Evolutionary conservation across 805 yeast species (phyloP).

Genomic region (Wickerhamiella brachini): DNA sequence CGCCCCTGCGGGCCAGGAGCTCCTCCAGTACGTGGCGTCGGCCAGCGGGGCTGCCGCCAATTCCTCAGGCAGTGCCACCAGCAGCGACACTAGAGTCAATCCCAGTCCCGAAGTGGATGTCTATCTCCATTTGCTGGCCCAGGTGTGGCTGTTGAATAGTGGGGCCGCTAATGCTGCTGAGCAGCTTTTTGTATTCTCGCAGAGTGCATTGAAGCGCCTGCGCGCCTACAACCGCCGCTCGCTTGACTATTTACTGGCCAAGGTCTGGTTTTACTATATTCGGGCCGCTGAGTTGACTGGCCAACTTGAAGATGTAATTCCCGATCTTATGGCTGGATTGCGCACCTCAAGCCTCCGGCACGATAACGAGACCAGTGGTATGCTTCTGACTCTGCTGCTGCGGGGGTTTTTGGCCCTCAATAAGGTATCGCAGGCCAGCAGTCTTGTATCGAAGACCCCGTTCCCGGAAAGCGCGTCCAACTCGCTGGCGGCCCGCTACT

Average conservation of each 20-base stretch:
- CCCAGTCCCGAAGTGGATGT: constrained; percentile 59
- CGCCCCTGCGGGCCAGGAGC: constrained; percentile 28
- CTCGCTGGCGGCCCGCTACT: constrained; percentile 82
- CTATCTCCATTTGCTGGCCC: constrained; percentile 65
- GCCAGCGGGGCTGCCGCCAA: constrained; percentile 16
- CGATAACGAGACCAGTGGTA: constrained; percentile 83
- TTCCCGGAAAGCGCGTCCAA: constrained; percentile 79
- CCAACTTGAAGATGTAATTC: constrained; percentile 45
- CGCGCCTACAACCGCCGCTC: constrained; percentile 61
- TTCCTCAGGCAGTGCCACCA: constrained; percentile 20
- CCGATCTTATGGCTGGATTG: constrained; percentile 56
- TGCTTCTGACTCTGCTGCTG: constrained; percentile 69
- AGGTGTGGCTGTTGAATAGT: constrained; percentile 58
- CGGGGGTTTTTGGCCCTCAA: constrained; percentile 67
- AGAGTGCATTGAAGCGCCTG: constrained; percentile 26
- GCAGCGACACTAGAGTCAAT: constrained; percentile 12
- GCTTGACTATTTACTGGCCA: constrained; percentile 74
- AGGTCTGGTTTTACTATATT: constrained; percentile 82
- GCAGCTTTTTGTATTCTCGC: constrained; percentile 32
- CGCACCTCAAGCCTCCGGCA: constrained; percentile 86
- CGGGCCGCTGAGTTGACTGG: constrained; percentile 54
- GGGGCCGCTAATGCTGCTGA: constrained; percentile 27
- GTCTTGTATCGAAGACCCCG: constrained; percentile 74
- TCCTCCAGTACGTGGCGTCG: constrained; percentile 28
- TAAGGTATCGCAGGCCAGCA: constrained; percentile 77